These are phyloP conservation scores for Gossypium sturtianum DNA, from an alignment of 345 rosid species.

Conservation along the genomic window DNA sequence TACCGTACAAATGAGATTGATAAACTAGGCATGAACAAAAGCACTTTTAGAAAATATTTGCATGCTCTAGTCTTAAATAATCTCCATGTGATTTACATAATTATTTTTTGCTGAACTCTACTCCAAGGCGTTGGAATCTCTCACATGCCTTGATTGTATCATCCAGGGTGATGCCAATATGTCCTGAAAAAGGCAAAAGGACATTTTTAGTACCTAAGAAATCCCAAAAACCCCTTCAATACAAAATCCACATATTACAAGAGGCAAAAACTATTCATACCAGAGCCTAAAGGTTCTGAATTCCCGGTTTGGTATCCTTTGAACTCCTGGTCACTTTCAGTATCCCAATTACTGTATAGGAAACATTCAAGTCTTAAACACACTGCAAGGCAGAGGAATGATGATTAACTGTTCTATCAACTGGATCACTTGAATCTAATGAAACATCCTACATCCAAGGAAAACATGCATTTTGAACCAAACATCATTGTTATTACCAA, in stretches of 20 bases:
- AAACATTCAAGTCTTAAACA: constrained; percentile 17
- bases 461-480: not conserved
- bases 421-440: constrained; percentile 64
- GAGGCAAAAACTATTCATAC: constrained; percentile 23
- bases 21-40: not conserved
- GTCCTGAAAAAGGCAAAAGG: constrained; percentile 44
- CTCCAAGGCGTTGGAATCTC: constrained; percentile 82
- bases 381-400: no score
- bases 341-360: constrained; percentile 82
- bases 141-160: constrained; percentile 90
- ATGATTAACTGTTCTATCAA: constrained; percentile 52
- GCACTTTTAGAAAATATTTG: no score
- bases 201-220: not conserved
- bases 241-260: not conserved
- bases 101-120: constrained; percentile 78
- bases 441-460: constrained; percentile 50
- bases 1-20: constrained; percentile 44
- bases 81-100: no score
- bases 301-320: constrained; percentile 94
- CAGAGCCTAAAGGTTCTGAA: constrained; percentile 90
- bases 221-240: not conserved
- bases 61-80: no score
- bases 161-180: constrained; percentile 91
- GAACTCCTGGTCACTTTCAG: constrained; percentile 83
- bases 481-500: not conserved